These are phyloP conservation scores for Nicotiana tomentosiformis DNA, from an alignment of 257 asterid genomes.

Conservation along the genomic window DNA sequence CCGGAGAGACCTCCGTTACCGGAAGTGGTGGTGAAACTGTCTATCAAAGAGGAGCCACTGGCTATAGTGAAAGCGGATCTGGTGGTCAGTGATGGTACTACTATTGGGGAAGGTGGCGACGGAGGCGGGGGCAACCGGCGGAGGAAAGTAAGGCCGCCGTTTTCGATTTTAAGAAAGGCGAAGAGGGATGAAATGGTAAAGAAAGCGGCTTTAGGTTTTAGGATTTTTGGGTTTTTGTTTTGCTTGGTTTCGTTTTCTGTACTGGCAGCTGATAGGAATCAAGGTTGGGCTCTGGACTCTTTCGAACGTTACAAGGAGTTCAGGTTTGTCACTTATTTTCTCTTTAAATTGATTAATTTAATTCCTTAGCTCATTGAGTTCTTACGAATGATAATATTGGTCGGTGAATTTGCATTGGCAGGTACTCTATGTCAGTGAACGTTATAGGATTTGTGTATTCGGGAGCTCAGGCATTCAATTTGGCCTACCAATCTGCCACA, in stretches of 20 bases:
- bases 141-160: slow-evolving; percentile 30
- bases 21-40: slow-evolving; percentile 26
- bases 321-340: slow-evolving; percentile 17
- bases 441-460: slow-evolving; percentile 69
- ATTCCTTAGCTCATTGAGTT: neutral
- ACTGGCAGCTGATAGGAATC: slow-evolving; percentile 62
- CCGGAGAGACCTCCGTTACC: slow-evolving; percentile 20
- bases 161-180: slow-evolving; percentile 33
- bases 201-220: slow-evolving; percentile 48
- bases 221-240: slow-evolving; percentile 52
- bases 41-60: slow-evolving; percentile 20
- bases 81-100: slow-evolving; percentile 6
- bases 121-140: slow-evolving; percentile 21
- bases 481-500: slow-evolving; percentile 39
- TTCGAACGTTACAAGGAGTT: slow-evolving; percentile 46
- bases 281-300: slow-evolving; percentile 72
- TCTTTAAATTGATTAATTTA: neutral
- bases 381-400: slow-evolving; percentile 12
- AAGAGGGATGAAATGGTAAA: slow-evolving; percentile 43
- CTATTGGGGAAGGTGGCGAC: slow-evolving; percentile 19
- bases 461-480: slow-evolving; percentile 55
- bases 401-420: slow-evolving; percentile 22
- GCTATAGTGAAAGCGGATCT: slow-evolving; percentile 19
- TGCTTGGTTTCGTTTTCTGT: slow-evolving; percentile 62
- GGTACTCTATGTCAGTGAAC: slow-evolving; percentile 72